Conservation (phyloP, 192 early-diverging fungal species). For the Obelidium mucronatum region DNA sequence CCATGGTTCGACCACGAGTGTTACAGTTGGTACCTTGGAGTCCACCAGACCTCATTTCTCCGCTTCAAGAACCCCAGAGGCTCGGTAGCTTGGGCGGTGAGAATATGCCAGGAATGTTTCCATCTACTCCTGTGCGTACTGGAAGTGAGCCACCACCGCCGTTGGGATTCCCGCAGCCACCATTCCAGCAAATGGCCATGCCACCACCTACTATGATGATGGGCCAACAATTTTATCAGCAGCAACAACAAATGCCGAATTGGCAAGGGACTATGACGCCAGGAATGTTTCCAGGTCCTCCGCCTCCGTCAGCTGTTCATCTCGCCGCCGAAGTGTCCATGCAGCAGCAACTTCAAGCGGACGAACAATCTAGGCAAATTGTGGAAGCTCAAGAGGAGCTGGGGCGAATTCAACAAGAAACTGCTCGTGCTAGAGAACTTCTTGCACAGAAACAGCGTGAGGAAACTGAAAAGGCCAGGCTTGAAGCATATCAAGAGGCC, state of each 20-base stretch:
- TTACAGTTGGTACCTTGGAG: slow-evolving; percentile 3
- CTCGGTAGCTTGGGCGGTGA: too few species aligned
- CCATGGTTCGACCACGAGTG: slow-evolving; percentile 15
- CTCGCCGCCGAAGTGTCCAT: not conserved
- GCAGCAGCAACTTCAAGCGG: not conserved
- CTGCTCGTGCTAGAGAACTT: not conserved
- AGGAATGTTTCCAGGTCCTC: not conserved
- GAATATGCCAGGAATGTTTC: too few species aligned
- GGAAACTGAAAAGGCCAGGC: not conserved
- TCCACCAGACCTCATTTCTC: slow-evolving; percentile 3
- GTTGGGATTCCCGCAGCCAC: not conserved
- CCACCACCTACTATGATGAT: too few species aligned
- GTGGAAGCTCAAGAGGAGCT: slow-evolving; percentile 5
- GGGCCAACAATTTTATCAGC: too few species aligned
- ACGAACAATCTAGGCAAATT: slow-evolving; percentile 16
- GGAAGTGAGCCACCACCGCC: not conserved
- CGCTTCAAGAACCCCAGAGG: too few species aligned
- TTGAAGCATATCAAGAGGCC: not conserved
- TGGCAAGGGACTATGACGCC: not conserved
- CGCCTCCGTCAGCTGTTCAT: not conserved
- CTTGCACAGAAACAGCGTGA: not conserved
- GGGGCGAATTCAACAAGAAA: slow-evolving; percentile 5
- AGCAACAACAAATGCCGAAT: not conserved
- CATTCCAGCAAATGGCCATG: too few species aligned
- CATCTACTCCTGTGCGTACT: too few species aligned